Evolutionary conservation across 768 basidiomycete species (phyloP).

Genomic region (Mycena kentingensis): DNA sequence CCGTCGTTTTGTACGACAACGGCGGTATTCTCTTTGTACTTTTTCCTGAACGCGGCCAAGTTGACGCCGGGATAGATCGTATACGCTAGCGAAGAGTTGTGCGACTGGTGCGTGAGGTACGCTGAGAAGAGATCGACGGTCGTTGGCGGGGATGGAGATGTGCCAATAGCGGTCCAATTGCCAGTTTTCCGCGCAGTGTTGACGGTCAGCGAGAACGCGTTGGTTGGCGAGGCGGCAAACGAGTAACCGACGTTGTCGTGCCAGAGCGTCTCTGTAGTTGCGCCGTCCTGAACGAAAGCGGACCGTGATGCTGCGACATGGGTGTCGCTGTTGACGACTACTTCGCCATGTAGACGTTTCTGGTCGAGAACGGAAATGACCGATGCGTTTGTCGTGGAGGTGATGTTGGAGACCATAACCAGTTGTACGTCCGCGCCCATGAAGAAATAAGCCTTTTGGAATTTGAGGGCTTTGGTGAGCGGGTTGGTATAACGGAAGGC

Average conservation of each 20-base stretch:
- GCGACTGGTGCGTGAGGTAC: constrained; percentile 49
- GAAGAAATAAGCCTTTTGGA: constrained; percentile 79
- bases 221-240: constrained; percentile 39
- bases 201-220: constrained; percentile 39
- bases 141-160: constrained; percentile 57
- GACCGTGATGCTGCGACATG: constrained; percentile 15
- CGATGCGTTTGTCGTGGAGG: constrained; percentile 45
- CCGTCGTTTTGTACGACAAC: constrained; percentile 49
- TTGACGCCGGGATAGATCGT: constrained; percentile 55
- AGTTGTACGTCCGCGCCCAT: constrained; percentile 62
- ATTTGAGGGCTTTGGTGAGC: constrained; percentile 50
- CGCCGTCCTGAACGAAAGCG: neutral
- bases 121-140: constrained; percentile 67
- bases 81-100: constrained; percentile 48
- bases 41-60: constrained; percentile 39
- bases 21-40: constrained; percentile 34
- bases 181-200: constrained; percentile 54
- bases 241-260: constrained; percentile 68
- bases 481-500: constrained; percentile 74
- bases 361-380: constrained; percentile 73
- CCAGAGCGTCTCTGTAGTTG: constrained; percentile 48
- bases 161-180: constrained; percentile 64
- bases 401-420: constrained; percentile 58
- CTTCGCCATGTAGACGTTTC: constrained; percentile 43
- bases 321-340: constrained; percentile 43